Base-by-base conservation (phyloP, 805 yeast species). In the Candida oleophila region DNA sequence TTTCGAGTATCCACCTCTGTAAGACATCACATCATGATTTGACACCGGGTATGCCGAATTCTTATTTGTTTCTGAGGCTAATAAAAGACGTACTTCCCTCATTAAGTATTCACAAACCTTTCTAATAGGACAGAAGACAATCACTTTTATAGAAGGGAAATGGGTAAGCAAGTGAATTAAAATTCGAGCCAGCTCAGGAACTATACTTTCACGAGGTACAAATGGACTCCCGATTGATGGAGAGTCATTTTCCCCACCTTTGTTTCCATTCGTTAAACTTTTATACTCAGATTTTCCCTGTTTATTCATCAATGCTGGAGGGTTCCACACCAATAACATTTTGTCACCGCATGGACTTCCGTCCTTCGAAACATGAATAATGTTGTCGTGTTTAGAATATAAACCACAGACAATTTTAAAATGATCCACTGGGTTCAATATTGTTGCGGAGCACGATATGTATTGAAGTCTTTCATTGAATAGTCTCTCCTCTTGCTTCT, bases 361-460 rank as follows among this genome's bases (percentile, higher is more conserved):
- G 68, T 94, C 98, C 44, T 85, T 71, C 39, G 70, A 67, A 11
- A 90, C 73, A 55, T 87, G 83, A 14, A 70, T 68, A 1, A 86
- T 76, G 1, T 72, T 60, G 1, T 77, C 77, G 5, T 45, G 25
- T 2, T 20, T 41, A 9, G 42, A 22, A 0, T 74, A 68, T 2
- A 89, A 67, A 0, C 96, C 95, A 56, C 92, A 89, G 21, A 94
- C 74, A 3, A 79, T 69, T 33, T 78, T 64, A 83, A 92, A 87
- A 58, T 90, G 95, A 8, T 73, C 56, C 0, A 70, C 68, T 0
- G 99, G 98, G 39, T 82, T 77, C 49, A 79, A 78, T 46, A 94
- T 77, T 0, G 99, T 94, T 0, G 99, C 99, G 0, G 98, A 91
- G 66, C 99, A 92, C 1, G 96, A 87, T 3, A 94, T 81, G 60